These are phyloP conservation scores for Setaria italica DNA, from an alignment of 202 grass and related monocot genomes.

Conservation along the genomic window DNA sequence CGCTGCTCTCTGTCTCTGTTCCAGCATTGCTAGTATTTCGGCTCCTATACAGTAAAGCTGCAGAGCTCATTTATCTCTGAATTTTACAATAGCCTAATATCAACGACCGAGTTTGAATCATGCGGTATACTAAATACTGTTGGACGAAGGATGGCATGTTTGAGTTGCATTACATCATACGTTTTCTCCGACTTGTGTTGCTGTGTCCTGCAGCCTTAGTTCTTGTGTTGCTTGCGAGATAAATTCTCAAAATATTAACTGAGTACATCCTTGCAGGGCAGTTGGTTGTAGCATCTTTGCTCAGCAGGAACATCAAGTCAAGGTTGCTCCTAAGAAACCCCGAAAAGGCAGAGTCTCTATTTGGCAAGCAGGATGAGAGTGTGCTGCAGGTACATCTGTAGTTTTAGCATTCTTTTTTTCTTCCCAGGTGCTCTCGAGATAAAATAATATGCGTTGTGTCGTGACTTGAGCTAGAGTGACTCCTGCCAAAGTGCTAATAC, in stretches of 20 bases:
- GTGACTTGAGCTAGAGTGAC: background rate
- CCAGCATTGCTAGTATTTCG: background rate
- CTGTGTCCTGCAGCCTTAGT: constrained; percentile 3
- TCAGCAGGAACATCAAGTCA: constrained; percentile 85
- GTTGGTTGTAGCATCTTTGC: constrained; percentile 85
- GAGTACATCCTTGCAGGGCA: constrained; percentile 70
- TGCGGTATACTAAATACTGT: no score
- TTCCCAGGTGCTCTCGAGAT: background rate
- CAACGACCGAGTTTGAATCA: background rate
- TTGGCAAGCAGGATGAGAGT: constrained; percentile 78
- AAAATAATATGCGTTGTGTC: background rate
- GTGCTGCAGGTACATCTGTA: constrained; percentile 58
- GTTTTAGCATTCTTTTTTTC: constrained; percentile 5
- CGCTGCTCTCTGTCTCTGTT: background rate
- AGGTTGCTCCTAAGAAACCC: constrained; percentile 82
- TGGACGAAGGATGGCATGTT: background rate
- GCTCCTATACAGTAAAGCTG: background rate
- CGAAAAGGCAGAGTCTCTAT: constrained; percentile 71
- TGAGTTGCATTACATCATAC: background rate
- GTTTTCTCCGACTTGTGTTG: background rate
- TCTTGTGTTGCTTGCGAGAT: background rate
- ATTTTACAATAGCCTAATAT: no score
- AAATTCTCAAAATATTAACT: constrained; percentile 32
- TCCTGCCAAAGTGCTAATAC: constrained; percentile 15
- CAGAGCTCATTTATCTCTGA: background rate